phyloP scores from a whole-genome alignment of 371 early-diverging fungal genomes.

The Apophysomyces elegans region DNA sequence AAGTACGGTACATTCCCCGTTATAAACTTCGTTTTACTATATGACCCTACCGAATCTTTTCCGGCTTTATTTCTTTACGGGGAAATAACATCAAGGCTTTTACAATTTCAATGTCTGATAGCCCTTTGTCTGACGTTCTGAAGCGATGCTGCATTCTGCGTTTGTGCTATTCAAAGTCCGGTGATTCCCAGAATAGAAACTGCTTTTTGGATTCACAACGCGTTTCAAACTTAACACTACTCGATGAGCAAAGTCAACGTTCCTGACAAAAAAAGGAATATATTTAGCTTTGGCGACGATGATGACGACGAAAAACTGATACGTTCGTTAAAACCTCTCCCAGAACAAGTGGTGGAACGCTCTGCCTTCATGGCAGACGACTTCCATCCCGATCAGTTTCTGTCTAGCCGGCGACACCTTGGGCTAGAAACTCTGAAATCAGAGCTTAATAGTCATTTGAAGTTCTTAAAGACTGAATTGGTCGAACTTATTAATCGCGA shows the following conservation, averaged over 20 bases:
- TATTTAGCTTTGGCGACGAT: conserved; percentile 51
- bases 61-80: too few species aligned
- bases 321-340: conserved; percentile 38
- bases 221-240: neutral
- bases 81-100: too few species aligned
- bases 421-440: conserved; percentile 69
- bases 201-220: neutral
- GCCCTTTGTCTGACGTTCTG: neutral
- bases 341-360: conserved; percentile 53
- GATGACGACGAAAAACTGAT: conserved; percentile 36
- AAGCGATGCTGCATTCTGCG: too few species aligned
- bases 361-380: conserved; percentile 53
- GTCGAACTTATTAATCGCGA: conserved; percentile 83
- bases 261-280: conserved; percentile 22
- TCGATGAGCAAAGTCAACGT: neutral
- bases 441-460: conserved; percentile 66
- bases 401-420: conserved; percentile 70
- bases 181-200: neutral
- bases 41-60: too few species aligned
- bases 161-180: neutral
- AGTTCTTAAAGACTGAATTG: conserved; percentile 70
- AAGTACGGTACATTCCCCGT: too few species aligned
- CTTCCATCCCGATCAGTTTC: conserved; percentile 65
- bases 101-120: neutral
- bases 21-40: too few species aligned